Base-by-base conservation (phyloP, 2,329 filamentous ascomycete genomes). In the Zarea fungicola region DNA sequence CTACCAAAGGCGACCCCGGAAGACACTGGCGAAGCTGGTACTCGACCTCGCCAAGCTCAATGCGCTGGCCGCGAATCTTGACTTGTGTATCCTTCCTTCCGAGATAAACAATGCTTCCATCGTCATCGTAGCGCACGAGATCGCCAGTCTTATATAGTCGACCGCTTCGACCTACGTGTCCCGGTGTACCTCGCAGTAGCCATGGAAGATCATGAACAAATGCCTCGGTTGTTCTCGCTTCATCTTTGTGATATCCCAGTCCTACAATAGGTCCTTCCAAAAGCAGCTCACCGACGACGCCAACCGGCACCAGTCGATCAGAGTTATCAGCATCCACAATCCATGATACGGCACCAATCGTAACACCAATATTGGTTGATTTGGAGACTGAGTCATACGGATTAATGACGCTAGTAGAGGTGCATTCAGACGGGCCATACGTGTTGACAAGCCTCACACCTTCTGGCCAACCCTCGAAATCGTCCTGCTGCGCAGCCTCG, bases 41-140 rank as follows among this genome's bases (percentile, higher is more conserved):
- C 37, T 49, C 46, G 19, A 49, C 23, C n/a, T 49, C 46, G 18
- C 28, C 47, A 4, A 74, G 63, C 60, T 73, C 80, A 49, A 76
- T 64, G 48, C 75, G 58, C 48, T 70, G 78, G 35, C 80, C 80
- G 26, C 70, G 67, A 11, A 80, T 59, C 56, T 80, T 80, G 32
- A 79, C 68, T 57, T 80, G 76, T 0, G 66, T 67, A 55, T 80
- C 76, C n/a, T n/a, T n/a, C n/a, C n/a, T n/a, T n/a, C n/a, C n/a
- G n/a, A n/a, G n/a, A n/a, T n/a, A n/a, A n/a, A n/a, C n/a, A n/a
- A n/a, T n/a, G n/a, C n/a, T n/a, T n/a, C 72, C 70, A 32, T 76
- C 67, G 0, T 59, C 55, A 31, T 69, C 61, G 32, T 74, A 74
- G 26, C 56, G 55, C 2, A 64, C 75, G 3, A 78, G 60, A 54